Base-by-base conservation (phyloP, 352 stramenopile species). In the Halophytophthora batemanensis region DNA sequence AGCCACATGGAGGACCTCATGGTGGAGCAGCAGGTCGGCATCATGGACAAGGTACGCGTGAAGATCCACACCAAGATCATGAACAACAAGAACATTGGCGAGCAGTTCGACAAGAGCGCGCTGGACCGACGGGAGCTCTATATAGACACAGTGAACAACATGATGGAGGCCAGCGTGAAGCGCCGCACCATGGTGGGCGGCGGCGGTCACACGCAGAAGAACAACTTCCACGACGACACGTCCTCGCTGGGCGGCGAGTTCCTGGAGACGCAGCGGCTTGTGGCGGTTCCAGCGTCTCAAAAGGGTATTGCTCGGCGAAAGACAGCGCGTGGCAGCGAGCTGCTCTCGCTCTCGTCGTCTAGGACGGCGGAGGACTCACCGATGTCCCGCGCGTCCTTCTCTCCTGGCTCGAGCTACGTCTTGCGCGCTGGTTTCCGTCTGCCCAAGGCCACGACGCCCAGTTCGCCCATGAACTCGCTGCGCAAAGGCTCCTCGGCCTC, bases 81-180 rank as follows among this genome's bases (percentile, higher is more conserved):
- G 74, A 88, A 93, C 54, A 93, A 93, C 71, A 93, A 93, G 56
- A 91, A 93, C 61, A 90, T 87, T 29, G 82, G 82, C 43, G 82
- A 93, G 50, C 82, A 93, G 55, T 93, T 93, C 45, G 82, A 93
- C 60, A 90, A 88, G 57, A 83, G 76, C 35, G 69, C 75, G 13
- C 65, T 93, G 8, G 81, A 93, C 29, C 63, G 82, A 10, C 78
- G 82, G 2, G 82, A 93, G 54, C 62, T 93, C 0, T 93, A 86
- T 50, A 82, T 93, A 3, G 73, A 90, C 28, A 92, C 83, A 28
- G 57, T 93, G 13, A 69, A 72, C 22, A 92, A 92, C 56, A 88
- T 93, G 68, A 61, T 90, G 45, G 55, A 56, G 18, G 83, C 78
- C 13, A 90, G 76, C 34, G 74, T 93, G 52, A 85, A 84, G 62